Base-by-base conservation (phyloP, 345 rosid species). In the Excoecaria cochinchinensis region DNA sequence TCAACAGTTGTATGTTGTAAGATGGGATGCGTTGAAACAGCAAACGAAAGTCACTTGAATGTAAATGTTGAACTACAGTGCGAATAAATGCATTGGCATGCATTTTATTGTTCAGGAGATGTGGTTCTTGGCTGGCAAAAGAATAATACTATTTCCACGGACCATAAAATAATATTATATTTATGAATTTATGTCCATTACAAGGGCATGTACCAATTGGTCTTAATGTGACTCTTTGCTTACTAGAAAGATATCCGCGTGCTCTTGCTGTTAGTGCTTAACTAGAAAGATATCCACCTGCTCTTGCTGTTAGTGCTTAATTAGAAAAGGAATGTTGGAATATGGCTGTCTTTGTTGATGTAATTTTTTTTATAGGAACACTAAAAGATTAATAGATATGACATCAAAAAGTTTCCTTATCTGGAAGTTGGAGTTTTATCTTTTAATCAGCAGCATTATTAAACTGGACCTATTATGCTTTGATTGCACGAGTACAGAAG, bases 381-480 rank as follows among this genome's bases (percentile, higher is more conserved):
- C 60, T 39, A 63, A 63, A 74, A 56, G 39, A 62, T 5, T 15
- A 36, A 42, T 31, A 17, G 52, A 51, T 64, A 46, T 76, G 0
- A 71, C 58, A 64, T 17, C 16, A 65, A 75, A 75, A 46, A 79
- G 78, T 81, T 82, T 77, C 82, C 77, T 19, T 70, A 80, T 72
- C 59, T 44, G 60, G 82, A 76, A 83, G 83, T 81, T 66, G 74
- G 70, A 72, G 36, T 22, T 68, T 57, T 5, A 6, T 76, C 84
- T 85, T 85, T 86, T 7, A 59, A 12, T 59, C 50, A 60, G 65
- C 91, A 81, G 14, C 76, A 83, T 89, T 67, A 89, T 89, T 65
- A 24, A 39, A 70, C 50, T 46, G 70, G 81, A 73, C 83, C 83
- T 50, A 13, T 17, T 15, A 4, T 80, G 84, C 62, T 66, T 75